These are phyloP conservation scores for Wickerhamiella musiphila DNA, from an alignment of 805 yeast species.

Conservation along the genomic window DNA sequence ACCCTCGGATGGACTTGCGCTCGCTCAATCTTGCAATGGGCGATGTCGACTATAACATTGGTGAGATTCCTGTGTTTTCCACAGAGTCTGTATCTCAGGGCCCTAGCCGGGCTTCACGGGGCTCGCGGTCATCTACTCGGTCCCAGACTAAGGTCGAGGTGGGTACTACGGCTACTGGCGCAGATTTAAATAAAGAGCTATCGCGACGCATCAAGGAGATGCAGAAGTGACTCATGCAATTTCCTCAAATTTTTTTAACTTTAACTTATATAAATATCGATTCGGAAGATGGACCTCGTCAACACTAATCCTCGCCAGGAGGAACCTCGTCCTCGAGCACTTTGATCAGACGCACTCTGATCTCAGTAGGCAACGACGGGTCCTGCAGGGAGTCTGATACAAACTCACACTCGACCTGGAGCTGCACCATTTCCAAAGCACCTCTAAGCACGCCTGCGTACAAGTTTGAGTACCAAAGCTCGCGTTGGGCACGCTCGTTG, in stretches of 20 bases:
- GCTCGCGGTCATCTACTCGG: not conserved
- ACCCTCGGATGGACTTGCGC: constrained; percentile 15
- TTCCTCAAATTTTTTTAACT: not conserved
- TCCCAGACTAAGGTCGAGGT: not conserved
- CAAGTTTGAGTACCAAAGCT: constrained; percentile 85
- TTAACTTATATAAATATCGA: not conserved
- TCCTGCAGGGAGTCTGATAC: constrained; percentile 71
- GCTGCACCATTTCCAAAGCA: constrained; percentile 86
- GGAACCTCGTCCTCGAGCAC: constrained; percentile 88
- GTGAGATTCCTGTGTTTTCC: constrained; percentile 15
- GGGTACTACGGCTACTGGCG: not conserved
- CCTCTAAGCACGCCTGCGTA: constrained; percentile 83
- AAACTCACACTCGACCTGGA: constrained; percentile 72
- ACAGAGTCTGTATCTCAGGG: constrained; percentile 3
- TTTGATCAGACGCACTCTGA: constrained; percentile 51
- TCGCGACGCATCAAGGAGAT: constrained; percentile 1
- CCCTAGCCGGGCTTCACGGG: constrained; percentile 1
- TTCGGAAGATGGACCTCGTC: not conserved
- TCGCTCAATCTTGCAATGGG: constrained; percentile 9
- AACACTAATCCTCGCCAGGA: constrained; percentile 68
- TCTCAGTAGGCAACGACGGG: constrained; percentile 53
- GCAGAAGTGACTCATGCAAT: too few relatives aligned
- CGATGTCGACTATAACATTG: constrained; percentile 14
- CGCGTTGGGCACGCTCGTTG: constrained; percentile 47
- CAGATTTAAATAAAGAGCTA: constrained; percentile 2